A percentile compares a stretch with the other conserved stretches of the same genome.
These are phyloP conservation scores for Dendrobium catenatum DNA, from an alignment of 106 monocot species.

Conservation along the genomic window DNA sequence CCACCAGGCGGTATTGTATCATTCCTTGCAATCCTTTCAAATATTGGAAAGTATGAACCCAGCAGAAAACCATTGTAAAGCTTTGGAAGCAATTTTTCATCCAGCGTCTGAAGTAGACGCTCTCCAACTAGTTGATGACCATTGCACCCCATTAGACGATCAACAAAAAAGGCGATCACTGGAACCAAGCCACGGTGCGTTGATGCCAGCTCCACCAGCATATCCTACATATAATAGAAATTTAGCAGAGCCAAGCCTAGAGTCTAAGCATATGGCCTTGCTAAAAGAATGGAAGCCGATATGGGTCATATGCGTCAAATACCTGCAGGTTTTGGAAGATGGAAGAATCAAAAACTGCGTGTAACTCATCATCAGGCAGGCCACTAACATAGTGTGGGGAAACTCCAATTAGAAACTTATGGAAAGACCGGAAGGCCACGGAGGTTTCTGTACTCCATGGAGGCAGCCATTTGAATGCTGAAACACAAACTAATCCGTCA, in stretches of 20 bases:
- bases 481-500: conserved; percentile 75
- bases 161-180: conserved; percentile 55
- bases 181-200: conserved; percentile 52
- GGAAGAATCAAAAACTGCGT: conserved; percentile 31
- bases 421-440: conserved; percentile 58
- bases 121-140: conserved; percentile 34
- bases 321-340: conserved; percentile 64
- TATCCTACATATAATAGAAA: conserved; percentile 29
- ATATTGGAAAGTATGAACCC: conserved; percentile 69
- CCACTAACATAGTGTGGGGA: conserved; percentile 26
- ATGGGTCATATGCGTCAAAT: neutral
- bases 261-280: neutral
- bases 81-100: conserved; percentile 64
- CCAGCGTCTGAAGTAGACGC: conserved; percentile 58
- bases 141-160: conserved; percentile 47
- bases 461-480: conserved; percentile 77
- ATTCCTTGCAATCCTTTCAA: conserved; percentile 73
- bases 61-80: conserved; percentile 35
- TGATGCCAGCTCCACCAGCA: conserved; percentile 60
- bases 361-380: conserved; percentile 2
- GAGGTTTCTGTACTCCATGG: conserved; percentile 73
- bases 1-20: conserved; percentile 51
- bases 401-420: conserved; percentile 59
- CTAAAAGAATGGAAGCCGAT: neutral
- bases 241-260: neutral